A percentile compares a stretch with the other conserved stretches of the same genome.
These are phyloP conservation scores for Sugiyamaella valdiviana DNA, from an alignment of 805 yeast species.

Conservation along the genomic window DNA sequence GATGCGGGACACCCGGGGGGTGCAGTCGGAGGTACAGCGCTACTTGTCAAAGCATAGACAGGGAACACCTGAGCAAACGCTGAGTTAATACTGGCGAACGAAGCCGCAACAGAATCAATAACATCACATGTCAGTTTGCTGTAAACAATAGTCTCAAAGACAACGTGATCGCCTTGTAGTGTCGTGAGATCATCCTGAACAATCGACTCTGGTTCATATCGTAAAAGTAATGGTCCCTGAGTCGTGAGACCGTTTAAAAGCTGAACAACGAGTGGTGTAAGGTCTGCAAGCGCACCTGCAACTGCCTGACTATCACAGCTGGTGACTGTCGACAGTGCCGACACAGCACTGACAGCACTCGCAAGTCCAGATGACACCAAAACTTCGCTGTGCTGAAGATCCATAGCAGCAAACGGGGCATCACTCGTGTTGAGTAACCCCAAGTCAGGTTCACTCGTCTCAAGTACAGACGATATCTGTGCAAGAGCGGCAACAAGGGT, in stretches of 20 bases:
- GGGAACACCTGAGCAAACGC: conserved; percentile 9
- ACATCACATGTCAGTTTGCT: conserved; percentile 16
- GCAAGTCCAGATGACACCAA: conserved; percentile 18
- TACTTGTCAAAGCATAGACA: neutral
- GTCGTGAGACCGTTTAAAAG: conserved; percentile 16
- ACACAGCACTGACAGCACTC: conserved; percentile 6
- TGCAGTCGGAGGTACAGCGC: neutral
- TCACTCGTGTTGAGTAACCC: conserved; percentile 6
- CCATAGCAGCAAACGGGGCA: conserved; percentile 27
- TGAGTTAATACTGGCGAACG: conserved; percentile 9
- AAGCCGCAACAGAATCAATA: conserved; percentile 12
- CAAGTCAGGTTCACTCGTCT: conserved; percentile 7
- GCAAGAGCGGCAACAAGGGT: conserved; percentile 11
- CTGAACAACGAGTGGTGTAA: conserved; percentile 11
- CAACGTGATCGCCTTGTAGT: conserved; percentile 18
- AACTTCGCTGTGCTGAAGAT: conserved; percentile 24
- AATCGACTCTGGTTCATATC: conserved; percentile 20
- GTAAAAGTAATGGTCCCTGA: conserved; percentile 23
- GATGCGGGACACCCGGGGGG: neutral
- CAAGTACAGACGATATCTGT: conserved; percentile 8
- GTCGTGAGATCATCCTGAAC: conserved; percentile 22
- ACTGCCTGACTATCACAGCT: conserved; percentile 4
- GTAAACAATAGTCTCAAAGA: conserved; percentile 16
- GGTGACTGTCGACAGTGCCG: conserved; percentile 6
- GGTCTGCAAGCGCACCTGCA: conserved; percentile 13